Conservation (phyloP, 139 green algal species). For the Pedinophyceae sp. region DNA sequence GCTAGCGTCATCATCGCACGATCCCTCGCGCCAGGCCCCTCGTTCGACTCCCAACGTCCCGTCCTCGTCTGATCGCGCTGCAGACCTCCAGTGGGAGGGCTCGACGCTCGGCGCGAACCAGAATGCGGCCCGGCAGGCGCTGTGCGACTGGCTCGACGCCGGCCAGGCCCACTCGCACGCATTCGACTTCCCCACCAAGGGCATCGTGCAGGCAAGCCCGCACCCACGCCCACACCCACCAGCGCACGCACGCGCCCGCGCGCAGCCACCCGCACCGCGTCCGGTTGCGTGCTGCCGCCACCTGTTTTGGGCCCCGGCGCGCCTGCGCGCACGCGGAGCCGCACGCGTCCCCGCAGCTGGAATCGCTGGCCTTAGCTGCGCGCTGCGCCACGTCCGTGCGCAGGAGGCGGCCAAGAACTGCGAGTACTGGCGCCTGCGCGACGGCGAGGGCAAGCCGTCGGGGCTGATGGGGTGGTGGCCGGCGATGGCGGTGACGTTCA, state of each 20-base stretch:
- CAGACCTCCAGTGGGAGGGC: slow-evolving; percentile 19
- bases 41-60: neutral
- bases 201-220: slow-evolving; percentile 22
- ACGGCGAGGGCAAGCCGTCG: slow-evolving; percentile 22
- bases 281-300: neutral
- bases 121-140: slow-evolving; percentile 13
- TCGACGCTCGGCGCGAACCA: slow-evolving; percentile 81
- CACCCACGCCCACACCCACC: no score
- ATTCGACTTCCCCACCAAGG: slow-evolving; percentile 10
- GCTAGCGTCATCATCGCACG: neutral
- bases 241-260: neutral
- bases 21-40: neutral
- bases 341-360: no score
- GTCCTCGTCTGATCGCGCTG: neutral
- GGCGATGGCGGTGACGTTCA: slow-evolving; percentile 30
- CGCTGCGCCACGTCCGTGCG: no score
- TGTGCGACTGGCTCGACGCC: slow-evolving; percentile 9
- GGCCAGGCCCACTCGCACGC: neutral
- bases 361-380: no score
- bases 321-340: no score
- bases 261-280: neutral
- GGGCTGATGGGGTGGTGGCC: slow-evolving; percentile 40
- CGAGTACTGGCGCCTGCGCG: slow-evolving; percentile 22
- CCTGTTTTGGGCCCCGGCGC: no score
- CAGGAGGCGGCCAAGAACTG: slow-evolving; percentile 54